Percentiles rank a stretch among this genome's conserved stretches.
Conservation (phyloP, 805 yeast species). For the Starmerella kuoi region DNA sequence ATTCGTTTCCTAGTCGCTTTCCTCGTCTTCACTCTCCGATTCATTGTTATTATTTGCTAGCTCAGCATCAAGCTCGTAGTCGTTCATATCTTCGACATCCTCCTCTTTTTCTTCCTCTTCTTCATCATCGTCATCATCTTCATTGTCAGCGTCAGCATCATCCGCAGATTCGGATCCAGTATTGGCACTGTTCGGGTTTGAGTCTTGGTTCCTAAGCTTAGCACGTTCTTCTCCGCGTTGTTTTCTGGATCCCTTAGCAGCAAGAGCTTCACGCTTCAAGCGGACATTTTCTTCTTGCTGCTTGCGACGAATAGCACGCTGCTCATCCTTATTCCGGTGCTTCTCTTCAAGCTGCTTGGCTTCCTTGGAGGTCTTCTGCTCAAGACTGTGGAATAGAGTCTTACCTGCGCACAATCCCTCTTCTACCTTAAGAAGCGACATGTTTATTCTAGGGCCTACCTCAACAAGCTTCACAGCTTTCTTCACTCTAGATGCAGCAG, state of each 20-base stretch:
- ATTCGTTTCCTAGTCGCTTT: too few species aligned
- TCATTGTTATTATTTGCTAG: conserved; percentile 10
- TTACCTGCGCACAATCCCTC: conserved; percentile 86
- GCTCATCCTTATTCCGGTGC: conserved; percentile 48
- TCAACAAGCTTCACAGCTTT: conserved; percentile 87
- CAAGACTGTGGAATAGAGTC: conserved; percentile 66
- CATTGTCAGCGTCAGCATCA: conserved; percentile 5
- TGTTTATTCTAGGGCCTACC: conserved; percentile 77
- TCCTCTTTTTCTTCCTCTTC: conserved; percentile 8
- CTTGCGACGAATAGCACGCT: conserved; percentile 60
- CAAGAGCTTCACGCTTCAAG: conserved; percentile 56
- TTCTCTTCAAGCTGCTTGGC: conserved; percentile 47
- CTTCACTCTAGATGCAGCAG: conserved; percentile 34
- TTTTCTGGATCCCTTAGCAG: conserved; percentile 60
- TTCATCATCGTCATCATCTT: conserved; percentile 9
- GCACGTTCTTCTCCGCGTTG: conserved; percentile 38
- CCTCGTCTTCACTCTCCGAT: too few species aligned
- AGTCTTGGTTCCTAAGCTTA: conserved; percentile 10
- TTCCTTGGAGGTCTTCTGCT: conserved; percentile 54
- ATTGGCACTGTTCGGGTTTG: conserved; percentile 20
- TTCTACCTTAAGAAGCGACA: conserved; percentile 73
- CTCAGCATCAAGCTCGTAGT: conserved; percentile 28
- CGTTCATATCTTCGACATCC: conserved; percentile 35
- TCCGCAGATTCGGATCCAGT: conserved; percentile 22
- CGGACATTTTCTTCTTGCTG: conserved; percentile 70